These are phyloP conservation scores for Amphibolis antarctica DNA, from an alignment of 106 monocot genomes.

Conservation along the genomic window DNA sequence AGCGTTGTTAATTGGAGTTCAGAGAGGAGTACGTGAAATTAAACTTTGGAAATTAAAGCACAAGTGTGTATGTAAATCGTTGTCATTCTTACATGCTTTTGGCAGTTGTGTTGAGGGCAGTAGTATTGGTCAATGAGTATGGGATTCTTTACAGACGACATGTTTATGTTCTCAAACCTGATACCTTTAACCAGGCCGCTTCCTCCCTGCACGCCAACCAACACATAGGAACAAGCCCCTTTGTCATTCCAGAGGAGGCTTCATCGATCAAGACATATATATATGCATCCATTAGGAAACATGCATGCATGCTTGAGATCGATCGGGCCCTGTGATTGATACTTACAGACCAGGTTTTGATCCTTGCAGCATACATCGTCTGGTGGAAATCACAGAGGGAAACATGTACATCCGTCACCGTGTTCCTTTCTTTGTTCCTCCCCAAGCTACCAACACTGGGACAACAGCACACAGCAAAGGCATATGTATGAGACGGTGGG, in stretches of 20 bases:
- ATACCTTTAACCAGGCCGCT: slow-evolving; percentile 23
- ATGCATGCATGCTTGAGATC: too few relatives aligned
- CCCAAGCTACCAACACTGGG: slow-evolving; percentile 30
- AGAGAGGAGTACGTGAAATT: too few relatives aligned
- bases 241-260: too few relatives aligned
- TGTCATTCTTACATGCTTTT: neutral
- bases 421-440: neutral
- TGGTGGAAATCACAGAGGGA: neutral
- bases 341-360: slow-evolving; percentile 37
- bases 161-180: slow-evolving; percentile 7
- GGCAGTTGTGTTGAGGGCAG: neutral
- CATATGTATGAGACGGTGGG: too few relatives aligned
- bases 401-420: slow-evolving; percentile 13
- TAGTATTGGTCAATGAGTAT: slow-evolving; percentile 33
- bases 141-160: slow-evolving; percentile 11
- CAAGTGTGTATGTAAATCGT: neutral
- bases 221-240: too few relatives aligned
- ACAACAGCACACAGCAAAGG: too few relatives aligned
- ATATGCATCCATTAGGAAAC: too few relatives aligned
- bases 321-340: too few relatives aligned
- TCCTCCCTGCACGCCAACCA: slow-evolving; percentile 18
- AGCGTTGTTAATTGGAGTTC: too few relatives aligned
- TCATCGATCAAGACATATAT: too few relatives aligned
- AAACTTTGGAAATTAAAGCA: too few relatives aligned
- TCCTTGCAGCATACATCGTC: slow-evolving; percentile 20